A percentile compares a stretch with the other conserved stretches of the same genome.
Conservation (phyloP, 2,329 filamentous ascomycete species). For the Fusarium napiforme region DNA sequence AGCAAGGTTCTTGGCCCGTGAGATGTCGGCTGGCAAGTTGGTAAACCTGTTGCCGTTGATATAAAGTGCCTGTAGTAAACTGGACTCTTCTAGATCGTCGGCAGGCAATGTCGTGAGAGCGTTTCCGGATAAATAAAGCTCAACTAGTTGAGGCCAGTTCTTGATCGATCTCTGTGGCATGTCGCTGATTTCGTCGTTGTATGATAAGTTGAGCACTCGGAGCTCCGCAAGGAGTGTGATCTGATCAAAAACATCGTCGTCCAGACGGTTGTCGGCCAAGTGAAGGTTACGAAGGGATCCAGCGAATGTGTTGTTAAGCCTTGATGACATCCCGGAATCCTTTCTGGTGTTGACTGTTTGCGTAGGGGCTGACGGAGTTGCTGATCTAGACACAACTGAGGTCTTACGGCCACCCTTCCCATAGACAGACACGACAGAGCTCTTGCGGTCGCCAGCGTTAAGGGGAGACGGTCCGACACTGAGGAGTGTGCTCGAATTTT, state of each 20-base stretch:
- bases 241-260: slow-evolving; percentile 95
- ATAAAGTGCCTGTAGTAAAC: slow-evolving; percentile 87
- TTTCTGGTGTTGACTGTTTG: slow-evolving; percentile 73
- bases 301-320: slow-evolving; percentile 87
- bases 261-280: slow-evolving; percentile 91
- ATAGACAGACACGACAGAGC: slow-evolving; percentile 84
- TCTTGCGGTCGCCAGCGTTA: slow-evolving; percentile 74
- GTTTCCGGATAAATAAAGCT: slow-evolving; percentile 95
- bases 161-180: slow-evolving; percentile 89
- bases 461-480: slow-evolving; percentile 81
- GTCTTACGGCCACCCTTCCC: slow-evolving; percentile 85
- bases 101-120: slow-evolving; percentile 90
- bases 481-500: slow-evolving; percentile 80
- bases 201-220: slow-evolving; percentile 90
- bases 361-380: slow-evolving; percentile 60
- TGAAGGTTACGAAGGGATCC: slow-evolving; percentile 85
- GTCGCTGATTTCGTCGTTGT: slow-evolving; percentile 88
- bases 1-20: slow-evolving; percentile 89
- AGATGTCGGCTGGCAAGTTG: slow-evolving; percentile 93
- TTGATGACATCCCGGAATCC: slow-evolving; percentile 86
- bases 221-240: slow-evolving; percentile 84
- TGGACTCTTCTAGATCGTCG: slow-evolving; percentile 92
- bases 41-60: slow-evolving; percentile 99
- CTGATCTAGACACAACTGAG: slow-evolving; percentile 78
- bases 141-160: slow-evolving; percentile 88